These are phyloP conservation scores for Entamoeba dispar DNA, from an alignment of 208 protist species.

Conservation along the genomic window DNA sequence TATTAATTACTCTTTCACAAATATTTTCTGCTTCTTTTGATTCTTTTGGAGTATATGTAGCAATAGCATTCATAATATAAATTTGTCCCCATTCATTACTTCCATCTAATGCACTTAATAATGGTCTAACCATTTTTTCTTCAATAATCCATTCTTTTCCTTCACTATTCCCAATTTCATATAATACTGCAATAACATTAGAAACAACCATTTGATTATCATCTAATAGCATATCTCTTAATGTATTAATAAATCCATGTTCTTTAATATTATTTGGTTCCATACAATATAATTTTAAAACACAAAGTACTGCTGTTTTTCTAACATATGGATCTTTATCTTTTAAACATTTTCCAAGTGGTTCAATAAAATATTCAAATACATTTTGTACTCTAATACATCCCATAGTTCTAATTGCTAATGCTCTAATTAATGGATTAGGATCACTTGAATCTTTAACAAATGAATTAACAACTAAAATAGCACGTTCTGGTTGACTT, in stretches of 20 bases:
- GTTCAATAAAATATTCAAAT: conserved; percentile 74
- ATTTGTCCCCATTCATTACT: conserved; percentile 73
- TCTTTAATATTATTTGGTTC: conserved; percentile 57
- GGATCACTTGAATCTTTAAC: conserved; percentile 64
- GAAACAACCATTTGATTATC: conserved; percentile 76
- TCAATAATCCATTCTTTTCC: background rate
- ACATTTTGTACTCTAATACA: conserved; percentile 79
- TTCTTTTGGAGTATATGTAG: conserved; percentile 42
- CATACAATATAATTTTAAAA: conserved; percentile 84
- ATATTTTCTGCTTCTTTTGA: conserved; percentile 56
- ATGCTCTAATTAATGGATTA: conserved; percentile 77
- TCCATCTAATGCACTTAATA: conserved; percentile 13
- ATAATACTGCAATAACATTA: conserved; percentile 70
- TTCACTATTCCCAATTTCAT: conserved; percentile 55
- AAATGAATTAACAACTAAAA: conserved; percentile 62
- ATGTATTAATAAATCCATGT: conserved; percentile 45
- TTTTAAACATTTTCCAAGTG: conserved; percentile 61
- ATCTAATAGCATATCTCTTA: conserved; percentile 61
- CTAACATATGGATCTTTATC: conserved; percentile 89
- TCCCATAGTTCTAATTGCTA: conserved; percentile 90
- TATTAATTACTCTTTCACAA: conserved; percentile 66
- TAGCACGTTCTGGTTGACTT: conserved; percentile 73
- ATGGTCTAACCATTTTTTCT: conserved; percentile 25
- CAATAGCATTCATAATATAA: conserved; percentile 79
- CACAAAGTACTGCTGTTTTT: conserved; percentile 77